phyloP scores from a whole-genome alignment of 495 filamentous ascomycete genomes.

The Ascobolus immersus region DNA sequence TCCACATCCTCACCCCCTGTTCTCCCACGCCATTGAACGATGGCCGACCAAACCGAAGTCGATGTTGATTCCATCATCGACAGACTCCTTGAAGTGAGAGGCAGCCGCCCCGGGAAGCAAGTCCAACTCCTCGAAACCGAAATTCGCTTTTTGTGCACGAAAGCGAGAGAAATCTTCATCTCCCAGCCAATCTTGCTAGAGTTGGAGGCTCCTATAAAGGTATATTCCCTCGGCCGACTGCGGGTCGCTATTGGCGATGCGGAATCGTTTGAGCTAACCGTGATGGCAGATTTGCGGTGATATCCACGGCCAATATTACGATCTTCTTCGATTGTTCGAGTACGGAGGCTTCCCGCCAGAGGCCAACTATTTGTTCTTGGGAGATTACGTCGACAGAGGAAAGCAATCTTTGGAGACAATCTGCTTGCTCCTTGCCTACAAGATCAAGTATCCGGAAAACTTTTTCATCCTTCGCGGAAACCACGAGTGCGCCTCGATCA shows the following conservation, averaged over 20 bases:
- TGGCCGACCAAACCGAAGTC: slow-evolving; percentile 94
- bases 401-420: slow-evolving; percentile 99
- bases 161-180: slow-evolving; percentile 97
- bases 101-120: slow-evolving; percentile 93
- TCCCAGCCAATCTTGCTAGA: slow-evolving; percentile 95
- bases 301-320: slow-evolving; percentile 98
- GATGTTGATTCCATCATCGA: slow-evolving; percentile 99
- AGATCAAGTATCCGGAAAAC: slow-evolving; percentile 99
- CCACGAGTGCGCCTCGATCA: slow-evolving; percentile 98
- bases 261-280: slow-evolving; percentile 8
- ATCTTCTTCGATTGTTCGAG: slow-evolving; percentile 88
- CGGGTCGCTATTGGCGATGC: slow-evolving; percentile 1
- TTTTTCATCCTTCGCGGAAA: slow-evolving; percentile 98
- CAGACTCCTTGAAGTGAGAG: slow-evolving; percentile 86
- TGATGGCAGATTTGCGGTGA: slow-evolving; percentile 79
- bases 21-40: no score
- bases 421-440: slow-evolving; percentile 92
- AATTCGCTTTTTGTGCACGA: slow-evolving; percentile 94
- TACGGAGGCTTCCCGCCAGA: slow-evolving; percentile 97
- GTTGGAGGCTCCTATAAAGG: slow-evolving; percentile 97
- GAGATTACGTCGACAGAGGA: slow-evolving; percentile 95
- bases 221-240: slow-evolving; percentile 24
- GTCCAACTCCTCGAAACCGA: slow-evolving; percentile 91
- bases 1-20: slow-evolving; percentile 2
- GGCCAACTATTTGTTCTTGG: slow-evolving; percentile 97